phyloP scores from a whole-genome alignment of 495 filamentous ascomycete species.

The Ascobolus immersus region DNA sequence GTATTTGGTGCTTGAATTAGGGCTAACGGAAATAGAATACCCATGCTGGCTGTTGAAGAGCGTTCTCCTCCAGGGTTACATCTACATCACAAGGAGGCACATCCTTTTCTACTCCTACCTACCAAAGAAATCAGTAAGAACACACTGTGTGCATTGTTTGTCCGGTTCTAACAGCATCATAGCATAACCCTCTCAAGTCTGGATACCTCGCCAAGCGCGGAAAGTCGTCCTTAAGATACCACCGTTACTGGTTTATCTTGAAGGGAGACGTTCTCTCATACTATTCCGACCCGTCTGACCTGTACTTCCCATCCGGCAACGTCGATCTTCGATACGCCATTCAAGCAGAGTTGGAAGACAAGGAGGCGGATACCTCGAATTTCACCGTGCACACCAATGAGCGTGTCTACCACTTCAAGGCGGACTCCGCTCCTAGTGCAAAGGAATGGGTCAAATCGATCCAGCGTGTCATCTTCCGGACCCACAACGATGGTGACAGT shows the following conservation, averaged over 20 bases:
- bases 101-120: slow-evolving; percentile 95
- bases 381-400: slow-evolving; percentile 68
- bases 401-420: slow-evolving; percentile 63
- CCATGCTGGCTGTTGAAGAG: slow-evolving; percentile 85
- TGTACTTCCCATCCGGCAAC: slow-evolving; percentile 78
- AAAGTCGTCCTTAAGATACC: slow-evolving; percentile 66
- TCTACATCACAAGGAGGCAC: slow-evolving; percentile 86
- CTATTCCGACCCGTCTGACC: slow-evolving; percentile 54
- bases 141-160: neutral
- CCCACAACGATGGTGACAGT: slow-evolving; percentile 88
- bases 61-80: slow-evolving; percentile 76
- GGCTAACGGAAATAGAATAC: slow-evolving; percentile 35
- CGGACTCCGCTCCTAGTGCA: slow-evolving; percentile 66
- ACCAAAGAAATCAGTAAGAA: slow-evolving; percentile 57
- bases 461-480: slow-evolving; percentile 83
- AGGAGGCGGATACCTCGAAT: slow-evolving; percentile 37
- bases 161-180: slow-evolving; percentile 12
- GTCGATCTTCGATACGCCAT: slow-evolving; percentile 85
- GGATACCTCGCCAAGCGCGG: slow-evolving; percentile 78
- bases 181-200: slow-evolving; percentile 60
- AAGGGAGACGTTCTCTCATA: slow-evolving; percentile 93
- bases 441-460: slow-evolving; percentile 94
- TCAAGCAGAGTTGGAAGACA: slow-evolving; percentile 38
- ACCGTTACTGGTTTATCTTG: slow-evolving; percentile 86
- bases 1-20: neutral